Base-by-base conservation (phyloP, 1,139 yeast species). In the Hemisphaericaspora subhashii region DNA sequence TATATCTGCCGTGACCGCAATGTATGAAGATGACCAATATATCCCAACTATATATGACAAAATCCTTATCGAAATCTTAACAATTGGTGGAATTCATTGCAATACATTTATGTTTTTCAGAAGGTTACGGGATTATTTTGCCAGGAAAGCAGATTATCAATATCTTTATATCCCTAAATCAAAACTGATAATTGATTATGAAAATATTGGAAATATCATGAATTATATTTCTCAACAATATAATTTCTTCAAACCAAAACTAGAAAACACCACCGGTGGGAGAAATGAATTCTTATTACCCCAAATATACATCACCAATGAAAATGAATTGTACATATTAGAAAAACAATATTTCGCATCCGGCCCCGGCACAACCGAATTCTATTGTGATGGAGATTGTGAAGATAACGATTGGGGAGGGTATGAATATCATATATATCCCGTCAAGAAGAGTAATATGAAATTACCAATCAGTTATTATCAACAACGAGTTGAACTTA, bases 21-120 rank as follows among this genome's bases (percentile, higher is more conserved):
- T 42, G 11, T 33, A 33, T 12, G 39, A 33, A 8, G 50, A 46
- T 38, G 47, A 46, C 34, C 41, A 40, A 17, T 41, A 33, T 24
- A 17, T 36, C 13, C 33, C 43, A 3, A 35, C 18, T 25, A 18
- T 39, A 14, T 46, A 46, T 36, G 47, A 46, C 20, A 32, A 34
- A 13, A 43, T 46, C 16, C 30, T 46, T 2, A 22, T 36, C 5
- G 10, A 10, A 14, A 3, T 34, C 8, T 34, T 34, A 21, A 16
- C 28, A 21, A 29, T 14, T 34, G 36, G 36, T 1, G 36, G 36
- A 8, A 27, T 34, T 21, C 31, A 34, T 11, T 21, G 20, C 8
- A 29, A 28, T 27, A 20, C 13, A 16, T 41, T 33, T 26, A 36
- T 9, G 38, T 46, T 36, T 41, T 46, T 35, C 35, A 33, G 15